Base-by-base conservation (phyloP, 2,329 filamentous ascomycete genomes). In the Cordyceps militaris region DNA sequence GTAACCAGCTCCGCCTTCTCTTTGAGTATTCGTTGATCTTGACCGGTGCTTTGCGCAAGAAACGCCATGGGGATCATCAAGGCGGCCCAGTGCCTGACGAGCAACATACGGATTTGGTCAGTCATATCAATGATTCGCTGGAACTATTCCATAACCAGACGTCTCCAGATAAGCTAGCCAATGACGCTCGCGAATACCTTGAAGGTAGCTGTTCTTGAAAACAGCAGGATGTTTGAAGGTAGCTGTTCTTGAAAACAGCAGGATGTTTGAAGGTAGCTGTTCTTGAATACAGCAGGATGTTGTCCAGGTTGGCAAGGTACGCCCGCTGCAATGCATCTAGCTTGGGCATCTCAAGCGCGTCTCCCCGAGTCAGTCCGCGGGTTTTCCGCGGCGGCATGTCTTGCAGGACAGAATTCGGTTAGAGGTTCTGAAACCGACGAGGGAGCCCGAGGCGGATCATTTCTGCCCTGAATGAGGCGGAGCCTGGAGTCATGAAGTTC, bases 1-100 rank as follows among this genome's bases (percentile, higher is more conserved):
- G 3, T 5, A 11, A 19, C 7, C 4, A 1, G 9, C 7, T 32
- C 24, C 9, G 10, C 4, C 21, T 11, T 16, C 13, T 56, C 42
- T 13, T 42, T 42, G 34, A 47, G 9, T 56, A 43, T 9, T 56
- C 44, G 24, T 56, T 56, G 32, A 49, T 32, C 7, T 42, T 26
- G 10, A 26, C 46, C 1, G 32, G 40, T 1, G 53, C 53, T 30
- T 48, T 56, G 14, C 23, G 42, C 14, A 56, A 48, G 16, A 56
- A n/a, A 56, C 4, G 34, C 36, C 53, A 56, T 48, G 23, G 34
- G 13, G 43, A 56, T 49, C 53, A 56, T 56, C 53, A 49, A n/a
- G 4, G 53, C 42, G 24, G 48, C 53, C 43, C 53, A 56, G 16
- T 56, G 53, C 13, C 32, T 47, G 0, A 34, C 53, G 34, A 56